Evolutionary conservation across 1,139 yeast species (phyloP).

Genomic region (Yamadazyma sp.): DNA sequence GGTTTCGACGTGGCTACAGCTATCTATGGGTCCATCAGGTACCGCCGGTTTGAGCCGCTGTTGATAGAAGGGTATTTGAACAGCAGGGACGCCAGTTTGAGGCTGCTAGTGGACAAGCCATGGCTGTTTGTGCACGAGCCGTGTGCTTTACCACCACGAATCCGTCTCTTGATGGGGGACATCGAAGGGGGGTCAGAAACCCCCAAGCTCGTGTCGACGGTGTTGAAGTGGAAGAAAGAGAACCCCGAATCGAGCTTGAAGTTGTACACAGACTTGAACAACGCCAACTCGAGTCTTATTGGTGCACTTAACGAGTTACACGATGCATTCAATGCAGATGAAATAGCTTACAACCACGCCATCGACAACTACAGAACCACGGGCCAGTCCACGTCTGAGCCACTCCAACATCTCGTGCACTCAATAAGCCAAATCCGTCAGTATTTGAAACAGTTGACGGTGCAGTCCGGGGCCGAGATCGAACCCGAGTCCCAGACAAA

Average conservation of each 20-base stretch:
- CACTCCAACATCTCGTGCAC: constrained; percentile 24
- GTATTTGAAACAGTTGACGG: constrained; percentile 59
- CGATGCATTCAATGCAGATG: constrained; percentile 22
- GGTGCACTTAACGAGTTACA: constrained; percentile 44
- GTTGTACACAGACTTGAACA: constrained; percentile 57
- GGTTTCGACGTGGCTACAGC: constrained; percentile 98
- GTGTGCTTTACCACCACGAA: constrained; percentile 65
- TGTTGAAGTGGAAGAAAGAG: constrained; percentile 64
- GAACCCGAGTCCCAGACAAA: constrained; percentile 80
- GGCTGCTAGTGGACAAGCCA: constrained; percentile 41
- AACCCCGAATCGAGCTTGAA: constrained; percentile 51
- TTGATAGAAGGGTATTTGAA: constrained; percentile 47
- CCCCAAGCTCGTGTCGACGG: constrained; percentile 80
- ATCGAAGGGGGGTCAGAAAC: constrained; percentile 91
- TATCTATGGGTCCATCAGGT: constrained; percentile 82
- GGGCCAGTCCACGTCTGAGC: constrained; percentile 2
- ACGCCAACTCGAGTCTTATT: constrained; percentile 60
- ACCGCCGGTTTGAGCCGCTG: constrained; percentile 66
- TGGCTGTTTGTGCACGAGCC: constrained; percentile 61
- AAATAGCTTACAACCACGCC: constrained; percentile 19
- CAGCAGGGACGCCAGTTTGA: constrained; percentile 21
- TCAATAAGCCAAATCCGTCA: constrained; percentile 52
- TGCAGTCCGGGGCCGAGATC: constrained; percentile 74
- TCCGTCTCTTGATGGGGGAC: constrained; percentile 86
- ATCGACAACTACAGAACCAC: constrained; percentile 8